Percentiles rank a stretch among this genome's conserved stretches.
These are phyloP conservation scores for Akanthomyces lecanii DNA, from an alignment of 2,329 filamentous ascomycete species.

Conservation along the genomic window DNA sequence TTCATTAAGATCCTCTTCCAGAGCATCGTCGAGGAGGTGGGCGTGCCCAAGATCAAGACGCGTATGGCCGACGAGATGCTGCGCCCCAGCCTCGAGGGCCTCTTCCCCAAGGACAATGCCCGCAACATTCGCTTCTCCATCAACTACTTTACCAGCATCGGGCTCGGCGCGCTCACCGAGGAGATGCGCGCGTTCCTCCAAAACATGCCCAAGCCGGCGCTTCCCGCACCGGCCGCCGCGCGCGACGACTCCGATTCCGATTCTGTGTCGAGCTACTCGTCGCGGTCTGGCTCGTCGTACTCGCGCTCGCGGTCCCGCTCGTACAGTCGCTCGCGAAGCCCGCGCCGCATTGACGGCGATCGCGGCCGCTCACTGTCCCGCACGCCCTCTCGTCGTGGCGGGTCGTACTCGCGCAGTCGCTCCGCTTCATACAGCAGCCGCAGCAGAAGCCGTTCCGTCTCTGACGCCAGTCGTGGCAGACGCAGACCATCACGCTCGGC, in stretches of 20 bases:
- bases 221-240: slow-evolving; percentile 60
- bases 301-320: slow-evolving; percentile 43
- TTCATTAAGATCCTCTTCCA: slow-evolving; percentile 98
- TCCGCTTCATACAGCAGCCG: slow-evolving; percentile 39
- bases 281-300: slow-evolving; percentile 57
- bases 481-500: neutral
- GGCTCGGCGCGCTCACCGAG: slow-evolving; percentile 91
- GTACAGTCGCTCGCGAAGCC: slow-evolving; percentile 23
- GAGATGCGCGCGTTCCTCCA: slow-evolving; percentile 89
- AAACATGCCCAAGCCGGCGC: slow-evolving; percentile 80
- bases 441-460: slow-evolving; percentile 4
- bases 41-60: slow-evolving; percentile 72
- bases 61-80: slow-evolving; percentile 75
- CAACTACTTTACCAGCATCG: slow-evolving; percentile 98
- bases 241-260: slow-evolving; percentile 58
- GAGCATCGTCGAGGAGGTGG: slow-evolving; percentile 81
- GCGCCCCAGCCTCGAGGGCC: slow-evolving; percentile 71
- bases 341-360: slow-evolving; percentile 20
- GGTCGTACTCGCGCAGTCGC: slow-evolving; percentile 29
- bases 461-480: neutral
- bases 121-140: slow-evolving; percentile 94
- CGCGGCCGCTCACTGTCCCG: slow-evolving; percentile 29
- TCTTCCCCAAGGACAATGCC: slow-evolving; percentile 87
- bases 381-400: slow-evolving; percentile 25
- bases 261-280: slow-evolving; percentile 74